phyloP scores from a whole-genome alignment of 768 basidiomycete genomes.

The Tulasnella sp. region DNA sequence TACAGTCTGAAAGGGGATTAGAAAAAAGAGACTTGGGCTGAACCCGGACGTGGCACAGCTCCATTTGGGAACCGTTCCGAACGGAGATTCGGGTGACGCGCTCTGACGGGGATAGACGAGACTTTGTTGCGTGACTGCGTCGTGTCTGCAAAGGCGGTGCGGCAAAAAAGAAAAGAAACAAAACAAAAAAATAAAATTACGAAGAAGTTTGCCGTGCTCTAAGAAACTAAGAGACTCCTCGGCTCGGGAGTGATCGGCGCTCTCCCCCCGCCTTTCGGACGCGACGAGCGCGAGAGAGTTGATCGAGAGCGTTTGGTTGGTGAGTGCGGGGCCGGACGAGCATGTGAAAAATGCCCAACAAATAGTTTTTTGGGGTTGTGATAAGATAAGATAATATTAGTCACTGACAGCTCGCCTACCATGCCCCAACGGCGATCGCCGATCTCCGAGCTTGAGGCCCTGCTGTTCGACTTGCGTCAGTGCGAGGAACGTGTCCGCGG shows the following conservation, averaged over 20 bases:
- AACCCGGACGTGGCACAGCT: not conserved
- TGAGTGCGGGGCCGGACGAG: not conserved
- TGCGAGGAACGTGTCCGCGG: not conserved
- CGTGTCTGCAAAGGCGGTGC: too few relatives aligned
- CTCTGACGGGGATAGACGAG: not conserved
- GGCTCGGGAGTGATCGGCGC: too few relatives aligned
- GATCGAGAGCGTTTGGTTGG: too few relatives aligned
- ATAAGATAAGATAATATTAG: not conserved
- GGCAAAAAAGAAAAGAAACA: not conserved
- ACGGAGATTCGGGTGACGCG: not conserved
- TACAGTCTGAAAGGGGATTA: not conserved
- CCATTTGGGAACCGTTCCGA: not conserved
- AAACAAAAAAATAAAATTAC: not conserved
- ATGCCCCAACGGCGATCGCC: not conserved
- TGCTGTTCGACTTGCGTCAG: not conserved
- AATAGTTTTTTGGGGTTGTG: not conserved
- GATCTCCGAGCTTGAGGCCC: not conserved
- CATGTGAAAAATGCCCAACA: not conserved
- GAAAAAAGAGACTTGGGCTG: not conserved
- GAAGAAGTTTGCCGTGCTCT: not conserved
- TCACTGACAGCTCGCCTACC: not conserved
- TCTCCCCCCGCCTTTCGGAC: too few relatives aligned
- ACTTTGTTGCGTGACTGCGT: not conserved
- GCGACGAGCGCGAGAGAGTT: too few relatives aligned
- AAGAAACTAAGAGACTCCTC: too few relatives aligned